Percentiles rank a stretch among this genome's conserved stretches.
These are phyloP conservation scores for Arabis hirsuta DNA, from an alignment of 345 rosid species.

Conservation along the genomic window DNA sequence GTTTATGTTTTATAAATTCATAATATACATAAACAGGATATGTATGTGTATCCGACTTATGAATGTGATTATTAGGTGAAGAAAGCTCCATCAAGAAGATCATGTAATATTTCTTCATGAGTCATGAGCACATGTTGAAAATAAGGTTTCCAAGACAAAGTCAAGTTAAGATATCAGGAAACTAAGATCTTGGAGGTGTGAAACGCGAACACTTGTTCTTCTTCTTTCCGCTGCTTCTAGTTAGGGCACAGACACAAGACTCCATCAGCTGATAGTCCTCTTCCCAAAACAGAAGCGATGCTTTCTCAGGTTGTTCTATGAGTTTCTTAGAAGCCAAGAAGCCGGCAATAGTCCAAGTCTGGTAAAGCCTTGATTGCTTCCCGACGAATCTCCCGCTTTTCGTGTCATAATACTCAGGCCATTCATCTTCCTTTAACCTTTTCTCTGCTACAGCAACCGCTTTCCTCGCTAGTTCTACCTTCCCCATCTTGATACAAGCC, in stretches of 20 bases:
- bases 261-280: slow-evolving; percentile 92
- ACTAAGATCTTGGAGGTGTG: slow-evolving; percentile 51
- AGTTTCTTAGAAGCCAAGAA: slow-evolving; percentile 86
- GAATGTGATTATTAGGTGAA: background rate
- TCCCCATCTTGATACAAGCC: slow-evolving; percentile 93
- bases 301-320: slow-evolving; percentile 81
- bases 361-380: slow-evolving; percentile 75
- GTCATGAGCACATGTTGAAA: slow-evolving; percentile 4
- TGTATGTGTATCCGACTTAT: background rate
- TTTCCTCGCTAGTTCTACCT: slow-evolving; percentile 69
- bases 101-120: slow-evolving; percentile 2
- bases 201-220: slow-evolving; percentile 64
- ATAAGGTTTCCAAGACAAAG: background rate
- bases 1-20: background rate
- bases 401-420: slow-evolving; percentile 97
- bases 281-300: slow-evolving; percentile 78
- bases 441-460: slow-evolving; percentile 75
- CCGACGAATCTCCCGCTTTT: slow-evolving; percentile 77
- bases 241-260: slow-evolving; percentile 73
- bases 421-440: slow-evolving; percentile 63
- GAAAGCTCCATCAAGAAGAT: background rate
- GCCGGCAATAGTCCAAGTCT: slow-evolving; percentile 92
- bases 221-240: slow-evolving; percentile 55
- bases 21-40: background rate
- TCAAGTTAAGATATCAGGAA: slow-evolving; percentile 6